These are phyloP conservation scores for Ceraceosorus bombacis DNA, from an alignment of 1,284 basidiomycete species.

Conservation along the genomic window DNA sequence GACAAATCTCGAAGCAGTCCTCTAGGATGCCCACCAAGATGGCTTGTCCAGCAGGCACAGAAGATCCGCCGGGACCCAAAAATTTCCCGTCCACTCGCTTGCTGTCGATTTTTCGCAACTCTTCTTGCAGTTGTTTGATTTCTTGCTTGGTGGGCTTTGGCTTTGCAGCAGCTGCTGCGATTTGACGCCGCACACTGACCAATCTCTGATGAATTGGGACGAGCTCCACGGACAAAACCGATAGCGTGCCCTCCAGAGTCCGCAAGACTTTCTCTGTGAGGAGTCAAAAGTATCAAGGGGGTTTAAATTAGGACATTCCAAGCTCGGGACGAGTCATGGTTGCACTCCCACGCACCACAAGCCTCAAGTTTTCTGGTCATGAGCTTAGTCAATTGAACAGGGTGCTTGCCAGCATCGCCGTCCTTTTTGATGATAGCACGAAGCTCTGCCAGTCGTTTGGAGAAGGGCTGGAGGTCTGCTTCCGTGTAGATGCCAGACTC, in stretches of 20 bases:
- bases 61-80: constrained; percentile 76
- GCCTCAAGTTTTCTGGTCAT: constrained; percentile 83
- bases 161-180: constrained; percentile 80
- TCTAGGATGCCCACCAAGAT: constrained; percentile 71
- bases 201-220: constrained; percentile 58
- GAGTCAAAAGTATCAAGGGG: neutral
- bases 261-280: constrained; percentile 27
- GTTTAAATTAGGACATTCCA: neutral
- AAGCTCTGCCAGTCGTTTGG: constrained; percentile 37
- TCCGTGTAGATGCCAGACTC: constrained; percentile 48
- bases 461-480: constrained; percentile 42
- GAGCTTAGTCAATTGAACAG: constrained; percentile 77
- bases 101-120: constrained; percentile 77
- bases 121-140: constrained; percentile 81
- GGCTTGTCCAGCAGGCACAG: constrained; percentile 75
- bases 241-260: constrained; percentile 41
- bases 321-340: neutral
- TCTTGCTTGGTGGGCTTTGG: constrained; percentile 75
- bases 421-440: constrained; percentile 43
- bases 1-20: constrained; percentile 90
- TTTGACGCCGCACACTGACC: constrained; percentile 76
- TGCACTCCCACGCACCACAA: constrained; percentile 63
- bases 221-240: constrained; percentile 47
- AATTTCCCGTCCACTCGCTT: constrained; percentile 95
- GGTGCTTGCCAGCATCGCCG: constrained; percentile 66